Evolutionary conservation across 192 early-diverging fungal genomes (phyloP), one percentile per base, ranked within the genome.

Genomic region (Backusella morwellensis): DNA sequence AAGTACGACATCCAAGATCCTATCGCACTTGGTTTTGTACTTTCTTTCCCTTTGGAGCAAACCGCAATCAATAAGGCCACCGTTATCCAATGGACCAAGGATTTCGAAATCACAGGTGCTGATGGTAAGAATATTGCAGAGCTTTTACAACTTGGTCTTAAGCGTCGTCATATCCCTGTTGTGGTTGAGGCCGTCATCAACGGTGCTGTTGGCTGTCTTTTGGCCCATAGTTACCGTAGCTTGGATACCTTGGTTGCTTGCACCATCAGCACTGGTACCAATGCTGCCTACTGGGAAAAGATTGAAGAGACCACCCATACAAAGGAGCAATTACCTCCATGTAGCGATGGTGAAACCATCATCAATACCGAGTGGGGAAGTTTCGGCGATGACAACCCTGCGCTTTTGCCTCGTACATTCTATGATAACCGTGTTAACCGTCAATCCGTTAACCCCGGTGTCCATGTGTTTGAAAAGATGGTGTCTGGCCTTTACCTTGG

Each of bases 401-500:
- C 79, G 21, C 85, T 95, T 29, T 87, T 98, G 9, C 95, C 95
- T 35, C 75, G 92, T 76, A 96, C 92, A 36, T 86, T 87, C 80
- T 96, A 92, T 83, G 97, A 99, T 84, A 88, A 89, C 74, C 88
- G 87, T 50, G 79, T 97, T 44, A 93, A 98, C 84, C 88, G 91
- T 66, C 86, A 89, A 54, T 94, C 94, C 44, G 89, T 84, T 54
- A 96, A 97, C 87, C 92, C 91, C 32, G 86, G 90, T 35, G 79
- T 89, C 32, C 95, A 96, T 82, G 86, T 93, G 32, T 95, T 95
- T 75, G 97, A 98, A 84, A 99, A 99, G 87, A 91, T 97, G 88
- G 93, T 97, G 47, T 95, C 95, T 34, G 96, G 96, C n/a, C 87
- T 97, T 77, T 99, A 97, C 80, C 86, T 99, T 12, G 97, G 97